phyloP scores from a whole-genome alignment of 352 stramenopile species.

The Phytophthora sansomeana region DNA sequence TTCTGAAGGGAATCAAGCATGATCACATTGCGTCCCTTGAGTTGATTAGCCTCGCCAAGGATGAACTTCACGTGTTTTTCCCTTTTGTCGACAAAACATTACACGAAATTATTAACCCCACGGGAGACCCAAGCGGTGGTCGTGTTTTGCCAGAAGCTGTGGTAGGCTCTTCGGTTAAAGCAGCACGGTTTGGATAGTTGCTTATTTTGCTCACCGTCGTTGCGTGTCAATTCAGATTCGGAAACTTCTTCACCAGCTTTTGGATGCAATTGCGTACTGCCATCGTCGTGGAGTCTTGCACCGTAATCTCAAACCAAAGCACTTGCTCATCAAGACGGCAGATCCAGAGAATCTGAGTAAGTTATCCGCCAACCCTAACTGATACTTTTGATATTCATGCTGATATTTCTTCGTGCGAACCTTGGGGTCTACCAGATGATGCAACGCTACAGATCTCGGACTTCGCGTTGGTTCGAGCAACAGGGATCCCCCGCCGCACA shows the following conservation, averaged over 20 bases:
- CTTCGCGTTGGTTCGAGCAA: slow-evolving; percentile 90
- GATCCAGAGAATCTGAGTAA: slow-evolving; percentile 70
- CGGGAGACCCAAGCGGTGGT: slow-evolving; percentile 80
- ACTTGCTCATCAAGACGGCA: slow-evolving; percentile 85
- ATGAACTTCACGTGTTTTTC: slow-evolving; percentile 93
- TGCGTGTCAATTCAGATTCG: slow-evolving; percentile 56
- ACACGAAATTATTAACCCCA: slow-evolving; percentile 92
- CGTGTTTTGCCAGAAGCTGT: slow-evolving; percentile 77
- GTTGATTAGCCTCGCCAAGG: slow-evolving; percentile 86
- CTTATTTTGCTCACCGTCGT: slow-evolving; percentile 15
- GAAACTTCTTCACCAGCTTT: slow-evolving; percentile 84
- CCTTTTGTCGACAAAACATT: slow-evolving; percentile 92
- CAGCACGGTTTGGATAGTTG: background rate
- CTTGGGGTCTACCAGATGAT: slow-evolving; percentile 46
- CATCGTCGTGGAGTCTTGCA: slow-evolving; percentile 90
- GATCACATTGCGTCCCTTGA: slow-evolving; percentile 90
- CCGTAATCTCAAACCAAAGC: slow-evolving; percentile 92
- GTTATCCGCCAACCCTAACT: background rate
- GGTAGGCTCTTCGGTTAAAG: slow-evolving; percentile 41
- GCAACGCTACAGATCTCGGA: slow-evolving; percentile 86
- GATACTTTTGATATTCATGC: background rate
- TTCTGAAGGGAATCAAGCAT: slow-evolving; percentile 89
- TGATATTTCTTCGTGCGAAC: background rate
- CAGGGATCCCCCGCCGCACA: slow-evolving; percentile 84
- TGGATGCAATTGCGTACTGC: slow-evolving; percentile 91